Conservation (phyloP, 352 stramenopile genomes). For the Globisporangium rhizosaccharum region DNA sequence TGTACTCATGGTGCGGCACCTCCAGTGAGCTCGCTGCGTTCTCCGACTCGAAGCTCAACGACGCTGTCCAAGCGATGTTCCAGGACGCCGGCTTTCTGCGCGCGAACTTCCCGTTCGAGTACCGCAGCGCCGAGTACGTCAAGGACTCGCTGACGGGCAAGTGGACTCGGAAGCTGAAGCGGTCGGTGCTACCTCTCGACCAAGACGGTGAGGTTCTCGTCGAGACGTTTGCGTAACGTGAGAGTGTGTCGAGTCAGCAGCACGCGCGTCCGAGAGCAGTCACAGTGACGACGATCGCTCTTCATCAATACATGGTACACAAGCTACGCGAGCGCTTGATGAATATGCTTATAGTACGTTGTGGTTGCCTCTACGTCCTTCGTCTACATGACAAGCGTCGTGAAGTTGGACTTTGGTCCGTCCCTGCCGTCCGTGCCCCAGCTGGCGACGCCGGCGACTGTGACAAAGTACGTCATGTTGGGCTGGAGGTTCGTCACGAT, state of each 20-base stretch:
- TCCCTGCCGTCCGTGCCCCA: constrained; percentile 57
- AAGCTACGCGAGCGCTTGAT: too few species aligned
- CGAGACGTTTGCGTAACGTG: constrained; percentile 9
- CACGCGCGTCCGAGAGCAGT: too few species aligned
- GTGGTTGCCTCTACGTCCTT: not conserved
- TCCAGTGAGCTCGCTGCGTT: constrained; percentile 31
- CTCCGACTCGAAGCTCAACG: constrained; percentile 33
- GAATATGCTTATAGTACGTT: too few species aligned
- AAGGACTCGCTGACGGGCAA: constrained; percentile 33
- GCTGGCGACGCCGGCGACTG: constrained; percentile 53
- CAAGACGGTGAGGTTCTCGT: constrained; percentile 1
- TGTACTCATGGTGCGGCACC: not conserved
- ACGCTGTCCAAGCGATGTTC: constrained; percentile 61
- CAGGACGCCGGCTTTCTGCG: constrained; percentile 53
- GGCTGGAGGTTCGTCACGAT: constrained; percentile 36
- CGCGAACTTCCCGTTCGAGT: constrained; percentile 52
- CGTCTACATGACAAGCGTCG: constrained; percentile 25
- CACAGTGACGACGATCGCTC: not conserved
- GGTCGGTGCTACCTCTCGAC: constrained; percentile 5
- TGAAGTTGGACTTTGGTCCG: constrained; percentile 64
- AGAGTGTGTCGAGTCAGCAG: not conserved
- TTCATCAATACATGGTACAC: constrained; percentile 1
- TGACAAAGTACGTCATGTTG: constrained; percentile 72
- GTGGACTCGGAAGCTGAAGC: constrained; percentile 35
- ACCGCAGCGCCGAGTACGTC: constrained; percentile 52